phyloP scores from a whole-genome alignment of 441 rosid species.

The Melastoma candidum region DNA sequence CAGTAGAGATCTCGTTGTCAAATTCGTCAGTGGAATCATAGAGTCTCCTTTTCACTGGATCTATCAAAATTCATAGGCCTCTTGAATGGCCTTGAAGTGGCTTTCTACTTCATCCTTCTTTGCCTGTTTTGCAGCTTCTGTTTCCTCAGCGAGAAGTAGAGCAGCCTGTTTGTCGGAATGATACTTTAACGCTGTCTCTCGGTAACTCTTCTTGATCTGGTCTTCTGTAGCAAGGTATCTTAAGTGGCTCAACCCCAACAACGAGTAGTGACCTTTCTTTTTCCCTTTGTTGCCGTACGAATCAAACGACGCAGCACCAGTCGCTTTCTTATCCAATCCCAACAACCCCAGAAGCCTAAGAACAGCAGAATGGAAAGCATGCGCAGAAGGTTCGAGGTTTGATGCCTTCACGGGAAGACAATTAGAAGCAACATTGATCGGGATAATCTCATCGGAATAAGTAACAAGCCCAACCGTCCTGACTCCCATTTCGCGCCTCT shows the following conservation, averaged over 20 bases:
- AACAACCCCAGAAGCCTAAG: conserved; percentile 68
- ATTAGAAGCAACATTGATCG: conserved; percentile 62
- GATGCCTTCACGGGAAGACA: conserved; percentile 66
- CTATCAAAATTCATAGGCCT: conserved; percentile 88
- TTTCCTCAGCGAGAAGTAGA: conserved; percentile 78
- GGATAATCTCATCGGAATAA: conserved; percentile 68
- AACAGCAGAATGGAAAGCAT: conserved; percentile 77
- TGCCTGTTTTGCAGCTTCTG: conserved; percentile 83
- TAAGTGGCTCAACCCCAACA: conserved; percentile 80
- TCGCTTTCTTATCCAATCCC: conserved; percentile 40
- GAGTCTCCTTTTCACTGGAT: conserved; percentile 77
- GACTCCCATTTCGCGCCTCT: conserved; percentile 17
- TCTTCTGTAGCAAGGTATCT: conserved; percentile 96
- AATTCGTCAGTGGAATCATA: conserved; percentile 95
- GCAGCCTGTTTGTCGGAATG: conserved; percentile 94
- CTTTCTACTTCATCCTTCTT: conserved; percentile 86
- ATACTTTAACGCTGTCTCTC: conserved; percentile 88
- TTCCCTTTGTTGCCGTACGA: conserved; percentile 69
- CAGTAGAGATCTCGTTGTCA: conserved; percentile 89
- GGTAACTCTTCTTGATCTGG: conserved; percentile 82
- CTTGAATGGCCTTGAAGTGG: conserved; percentile 84
- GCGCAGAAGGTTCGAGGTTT: conserved; percentile 83
- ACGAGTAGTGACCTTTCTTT: conserved; percentile 78
- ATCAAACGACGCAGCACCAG: conserved; percentile 54
- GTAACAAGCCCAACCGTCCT: conserved; percentile 39